Percentiles rank a stretch among this genome's conserved stretches.
Conservation (phyloP, 768 basidiomycete genomes). For the Podaxis sp. region DNA sequence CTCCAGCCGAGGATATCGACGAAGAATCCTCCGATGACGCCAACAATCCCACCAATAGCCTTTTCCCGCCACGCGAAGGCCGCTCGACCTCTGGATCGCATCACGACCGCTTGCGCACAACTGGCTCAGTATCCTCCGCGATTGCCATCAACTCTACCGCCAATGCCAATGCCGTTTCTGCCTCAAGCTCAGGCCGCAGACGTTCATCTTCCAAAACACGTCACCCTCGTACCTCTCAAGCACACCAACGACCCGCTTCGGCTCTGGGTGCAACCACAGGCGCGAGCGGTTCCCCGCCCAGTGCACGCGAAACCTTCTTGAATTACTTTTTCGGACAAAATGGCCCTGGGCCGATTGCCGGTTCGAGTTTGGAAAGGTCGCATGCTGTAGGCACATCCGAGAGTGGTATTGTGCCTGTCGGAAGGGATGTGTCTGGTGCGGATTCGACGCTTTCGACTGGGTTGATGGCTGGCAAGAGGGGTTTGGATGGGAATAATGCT, state of each 20-base stretch:
- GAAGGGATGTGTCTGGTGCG: conserved; percentile 60
- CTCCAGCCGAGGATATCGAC: conserved; percentile 52
- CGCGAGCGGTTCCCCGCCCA: conserved; percentile 31
- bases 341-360: conserved; percentile 70
- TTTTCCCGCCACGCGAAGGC: conserved; percentile 45
- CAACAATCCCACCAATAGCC: conserved; percentile 46
- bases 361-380: conserved; percentile 46
- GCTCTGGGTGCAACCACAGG: background rate
- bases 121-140: conserved; percentile 28
- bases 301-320: conserved; percentile 88
- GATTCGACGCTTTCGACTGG: conserved; percentile 55
- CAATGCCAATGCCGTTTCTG: conserved; percentile 25
- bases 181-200: conserved; percentile 25
- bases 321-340: conserved; percentile 98
- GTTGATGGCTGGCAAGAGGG: conserved; percentile 63
- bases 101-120: conserved; percentile 66
- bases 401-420: conserved; percentile 43
- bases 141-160: conserved; percentile 25
- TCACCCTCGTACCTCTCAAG: conserved; percentile 20
- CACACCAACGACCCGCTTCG: conserved; percentile 6
- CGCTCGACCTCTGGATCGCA: conserved; percentile 78
- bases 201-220: conserved; percentile 36
- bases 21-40: conserved; percentile 53
- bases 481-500: conserved; percentile 73
- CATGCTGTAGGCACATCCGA: conserved; percentile 14